Base-by-base conservation (phyloP, 1,284 basidiomycete species). In the Ustilago cynodontis region DNA sequence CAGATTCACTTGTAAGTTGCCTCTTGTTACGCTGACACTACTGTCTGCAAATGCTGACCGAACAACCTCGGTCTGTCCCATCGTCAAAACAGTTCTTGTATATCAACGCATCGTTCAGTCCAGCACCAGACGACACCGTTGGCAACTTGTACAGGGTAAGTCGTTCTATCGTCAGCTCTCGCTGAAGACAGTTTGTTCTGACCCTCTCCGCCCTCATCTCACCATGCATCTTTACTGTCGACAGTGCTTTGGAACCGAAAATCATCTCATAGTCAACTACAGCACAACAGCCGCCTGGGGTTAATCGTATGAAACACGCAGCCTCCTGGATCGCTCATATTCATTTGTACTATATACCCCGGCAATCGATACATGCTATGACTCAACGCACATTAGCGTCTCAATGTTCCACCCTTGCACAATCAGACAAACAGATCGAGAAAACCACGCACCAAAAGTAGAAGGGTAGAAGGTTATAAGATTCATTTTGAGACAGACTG, bases 61-160 rank as follows among this genome's bases (percentile, higher is more conserved):
- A 6, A 37, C 35, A 6, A 37, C 11, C 31, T 33, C 35, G 35
- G 3, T 14, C 14, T 16, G 7, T 37, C 14, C 35, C 8, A 9
- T 16, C 35, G 35, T 37, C 9, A 37, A 37, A 9, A 37, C 81
- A 98, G 95, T 98, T 97, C 87, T 93, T 95, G 6, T 99, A 98
- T 86, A 98, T 99, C 88, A 98, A 98, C 83, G 89, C 95, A n/a
- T 94, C 96, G 0, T 98, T 98, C 86, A 93, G 93, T 2, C 94
- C 94, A 50, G 93, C 94, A 1, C 94, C 94, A 0, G 94, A 97
- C 85, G 94, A 96, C 83, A 93, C 92, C 0, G 94, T 96, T 3
- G 91, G 93, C 0, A 98, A 95, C 85, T 87, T 94, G 53, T 94
- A 90, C 70, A 78, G 85, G 45, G 86, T 86, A 57, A 77, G 82